Conservation (phyloP, 345 rosid genomes). For the Hibiscus trionum region DNA sequence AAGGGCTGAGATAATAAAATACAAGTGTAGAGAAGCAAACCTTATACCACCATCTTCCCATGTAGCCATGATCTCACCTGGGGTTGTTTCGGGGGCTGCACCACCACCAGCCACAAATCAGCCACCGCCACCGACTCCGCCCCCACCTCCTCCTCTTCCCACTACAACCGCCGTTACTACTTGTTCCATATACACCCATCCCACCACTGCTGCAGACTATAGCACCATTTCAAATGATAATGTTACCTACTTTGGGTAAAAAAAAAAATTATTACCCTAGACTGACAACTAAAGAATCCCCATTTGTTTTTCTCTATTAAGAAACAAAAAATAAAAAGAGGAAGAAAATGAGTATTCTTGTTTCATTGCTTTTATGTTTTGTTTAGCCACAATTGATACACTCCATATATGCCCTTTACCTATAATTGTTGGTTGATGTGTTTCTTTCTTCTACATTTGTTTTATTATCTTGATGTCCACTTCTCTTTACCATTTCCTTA, state of each 20-base stretch:
- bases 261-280: neutral
- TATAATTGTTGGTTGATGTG: conserved; percentile 24
- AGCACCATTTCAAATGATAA: conserved; percentile 58
- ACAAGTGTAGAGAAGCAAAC: conserved; percentile 67
- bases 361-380: neutral
- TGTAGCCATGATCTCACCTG: conserved; percentile 44
- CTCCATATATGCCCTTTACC: conserved; percentile 8
- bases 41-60: conserved; percentile 43
- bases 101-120: conserved; percentile 25
- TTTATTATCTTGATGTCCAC: conserved; percentile 14
- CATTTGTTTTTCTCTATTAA: conserved; percentile 20
- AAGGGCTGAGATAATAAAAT: conserved; percentile 69
- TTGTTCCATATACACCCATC: conserved; percentile 48
- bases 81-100: conserved; percentile 48
- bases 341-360: conserved; percentile 15
- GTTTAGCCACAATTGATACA: conserved; percentile 8
- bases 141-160: conserved; percentile 25
- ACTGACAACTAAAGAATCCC: conserved; percentile 14
- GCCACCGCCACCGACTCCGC: conserved; percentile 22
- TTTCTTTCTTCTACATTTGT: conserved; percentile 18
- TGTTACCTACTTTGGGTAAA: conserved; percentile 62
- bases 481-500: conserved; percentile 10
- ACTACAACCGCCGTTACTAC: conserved; percentile 34
- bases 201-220: conserved; percentile 34
- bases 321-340: conserved; percentile 12